A percentile compares a stretch with the other conserved stretches of the same genome.
Evolutionary conservation across 164 flowering plant species (phyloP).

Genomic region (Vitis vinifera): DNA sequence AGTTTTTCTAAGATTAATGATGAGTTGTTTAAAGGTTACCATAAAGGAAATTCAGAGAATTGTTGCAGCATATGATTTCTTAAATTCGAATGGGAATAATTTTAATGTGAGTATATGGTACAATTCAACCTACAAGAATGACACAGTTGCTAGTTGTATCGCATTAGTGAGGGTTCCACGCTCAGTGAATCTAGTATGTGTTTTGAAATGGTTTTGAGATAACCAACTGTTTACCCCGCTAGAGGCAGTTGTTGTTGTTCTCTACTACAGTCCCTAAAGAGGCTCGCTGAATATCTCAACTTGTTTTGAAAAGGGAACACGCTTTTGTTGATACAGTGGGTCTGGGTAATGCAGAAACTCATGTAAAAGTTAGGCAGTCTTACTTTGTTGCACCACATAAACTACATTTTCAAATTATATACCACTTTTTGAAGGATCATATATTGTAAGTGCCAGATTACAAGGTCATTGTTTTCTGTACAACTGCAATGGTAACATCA

Average conservation of each 20-base stretch:
- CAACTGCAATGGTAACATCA: slow-evolving; percentile 89
- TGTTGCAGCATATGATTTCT: no score
- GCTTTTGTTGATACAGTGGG: slow-evolving; percentile 74
- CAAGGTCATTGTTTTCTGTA: slow-evolving; percentile 89
- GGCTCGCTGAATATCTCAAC: slow-evolving; percentile 91
- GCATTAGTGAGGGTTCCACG: slow-evolving; percentile 66
- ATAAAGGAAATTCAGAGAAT: no score
- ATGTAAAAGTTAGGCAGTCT: slow-evolving; percentile 61
- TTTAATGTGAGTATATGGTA: no score
- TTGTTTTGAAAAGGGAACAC: slow-evolving; percentile 87
- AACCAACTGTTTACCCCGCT: no score
- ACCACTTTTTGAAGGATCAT: slow-evolving; percentile 76
- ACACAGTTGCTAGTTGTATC: slow-evolving; percentile 26
- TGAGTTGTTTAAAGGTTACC: no score
- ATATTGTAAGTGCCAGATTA: slow-evolving; percentile 54
- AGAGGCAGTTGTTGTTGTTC: no score
- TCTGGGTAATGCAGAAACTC: slow-evolving; percentile 62
- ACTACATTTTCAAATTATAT: slow-evolving; percentile 65
- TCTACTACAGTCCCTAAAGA: slow-evolving; percentile 7
- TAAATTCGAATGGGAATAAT: no score
- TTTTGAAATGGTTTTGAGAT: no score
- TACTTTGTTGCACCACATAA: slow-evolving; percentile 79
- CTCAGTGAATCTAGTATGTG: slow-evolving; percentile 80
- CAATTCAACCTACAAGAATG: slow-evolving; percentile 15
- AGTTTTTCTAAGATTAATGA: no score